Evolutionary conservation across 257 asterid genomes (phyloP).

Genomic region (Solanum ahanhuiri): DNA sequence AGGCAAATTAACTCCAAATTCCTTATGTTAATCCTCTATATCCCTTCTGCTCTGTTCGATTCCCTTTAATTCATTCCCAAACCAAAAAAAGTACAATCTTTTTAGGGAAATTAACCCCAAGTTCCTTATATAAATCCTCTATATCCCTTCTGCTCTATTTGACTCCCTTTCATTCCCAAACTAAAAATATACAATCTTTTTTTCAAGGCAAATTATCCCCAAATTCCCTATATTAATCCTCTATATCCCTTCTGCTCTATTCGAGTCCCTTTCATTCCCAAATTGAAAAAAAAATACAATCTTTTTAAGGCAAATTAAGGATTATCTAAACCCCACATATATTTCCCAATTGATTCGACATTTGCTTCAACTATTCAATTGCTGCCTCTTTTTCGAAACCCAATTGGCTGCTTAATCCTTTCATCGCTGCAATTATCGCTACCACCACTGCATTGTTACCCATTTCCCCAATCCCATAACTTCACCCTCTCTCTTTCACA

Average conservation of each 20-base stretch:
- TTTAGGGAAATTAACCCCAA: not conserved
- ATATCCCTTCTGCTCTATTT: not conserved
- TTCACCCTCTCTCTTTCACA: conserved; percentile 4
- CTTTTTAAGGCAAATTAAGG: not conserved
- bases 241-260: not conserved
- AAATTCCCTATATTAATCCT: not conserved
- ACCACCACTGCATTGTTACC: conserved; percentile 29
- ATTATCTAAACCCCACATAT: not conserved
- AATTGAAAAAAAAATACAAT: not conserved
- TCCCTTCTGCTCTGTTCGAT: not conserved
- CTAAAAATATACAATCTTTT: not conserved
- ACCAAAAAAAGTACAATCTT: not conserved
- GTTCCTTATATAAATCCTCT: not conserved
- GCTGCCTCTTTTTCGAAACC: conserved; percentile 34
- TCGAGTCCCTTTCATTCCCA: not conserved
- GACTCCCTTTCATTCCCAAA: not conserved
- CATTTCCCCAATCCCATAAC: conserved; percentile 13
- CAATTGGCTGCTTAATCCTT: conserved; percentile 21
- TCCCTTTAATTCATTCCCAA: not conserved
- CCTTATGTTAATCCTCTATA: not conserved
- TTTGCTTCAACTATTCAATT: not conserved
- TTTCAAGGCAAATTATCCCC: not conserved
- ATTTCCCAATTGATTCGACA: not conserved
- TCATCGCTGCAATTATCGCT: conserved; percentile 24
- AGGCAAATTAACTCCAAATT: not conserved